Evolutionary conservation across 495 filamentous ascomycete genomes (phyloP).

Genomic region (Rusavskia elegans): DNA sequence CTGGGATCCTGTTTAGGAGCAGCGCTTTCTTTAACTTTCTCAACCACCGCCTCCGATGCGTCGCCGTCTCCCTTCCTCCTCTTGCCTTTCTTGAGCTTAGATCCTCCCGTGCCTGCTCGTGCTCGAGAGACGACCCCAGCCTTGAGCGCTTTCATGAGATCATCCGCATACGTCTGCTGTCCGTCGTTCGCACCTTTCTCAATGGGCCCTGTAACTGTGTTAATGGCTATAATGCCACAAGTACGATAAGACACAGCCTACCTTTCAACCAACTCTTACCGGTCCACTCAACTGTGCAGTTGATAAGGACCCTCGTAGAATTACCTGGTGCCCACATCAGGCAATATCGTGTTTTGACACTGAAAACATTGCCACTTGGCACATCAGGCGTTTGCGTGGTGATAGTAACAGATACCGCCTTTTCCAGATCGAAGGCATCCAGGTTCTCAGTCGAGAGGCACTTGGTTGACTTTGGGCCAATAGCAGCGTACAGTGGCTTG

Average conservation of each 20-base stretch:
- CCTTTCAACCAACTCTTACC: constrained; percentile 98
- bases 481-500: constrained; percentile 67
- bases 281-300: constrained; percentile 84
- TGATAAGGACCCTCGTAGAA: constrained; percentile 66
- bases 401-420: constrained; percentile 60
- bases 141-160: constrained; percentile 58
- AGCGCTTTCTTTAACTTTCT: constrained; percentile 16
- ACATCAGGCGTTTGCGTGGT: constrained; percentile 89
- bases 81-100: constrained; percentile 31
- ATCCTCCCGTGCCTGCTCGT: constrained; percentile 23
- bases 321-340: constrained; percentile 81
- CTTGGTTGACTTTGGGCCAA: constrained; percentile 91
- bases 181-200: constrained; percentile 92
- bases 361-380: constrained; percentile 82
- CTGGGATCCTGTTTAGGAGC: constrained; percentile 14
- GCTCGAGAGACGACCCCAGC: constrained; percentile 51
- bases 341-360: constrained; percentile 84
- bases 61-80: constrained; percentile 38
- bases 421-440: constrained; percentile 74
- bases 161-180: constrained; percentile 63
- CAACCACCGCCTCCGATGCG: constrained; percentile 26
- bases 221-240: constrained; percentile 9
- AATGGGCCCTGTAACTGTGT: constrained; percentile 51
- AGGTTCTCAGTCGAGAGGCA: constrained; percentile 76
- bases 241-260: constrained; percentile 22